Evolutionary conservation across 2,329 filamentous ascomycete genomes (phyloP).

Genomic region (Pestalotiopsis sp.): DNA sequence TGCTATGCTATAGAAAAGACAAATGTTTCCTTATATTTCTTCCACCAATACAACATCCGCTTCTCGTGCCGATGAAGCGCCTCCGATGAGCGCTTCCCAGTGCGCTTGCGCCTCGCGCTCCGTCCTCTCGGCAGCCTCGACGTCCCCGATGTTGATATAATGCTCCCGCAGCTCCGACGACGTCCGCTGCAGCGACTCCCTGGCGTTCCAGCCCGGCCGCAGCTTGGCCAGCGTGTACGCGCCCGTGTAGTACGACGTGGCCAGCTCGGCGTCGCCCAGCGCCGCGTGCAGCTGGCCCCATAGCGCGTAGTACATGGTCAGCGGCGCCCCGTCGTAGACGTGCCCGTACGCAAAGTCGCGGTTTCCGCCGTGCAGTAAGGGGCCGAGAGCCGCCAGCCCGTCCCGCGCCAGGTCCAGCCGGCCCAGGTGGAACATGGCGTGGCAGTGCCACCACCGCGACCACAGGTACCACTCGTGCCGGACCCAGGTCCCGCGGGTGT

Average conservation of each 20-base stretch:
- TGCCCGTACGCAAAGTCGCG: not conserved
- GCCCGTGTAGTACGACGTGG: not conserved
- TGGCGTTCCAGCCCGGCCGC: not conserved
- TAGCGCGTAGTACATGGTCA: not conserved
- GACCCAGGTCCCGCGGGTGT: not conserved
- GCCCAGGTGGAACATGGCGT: not conserved
- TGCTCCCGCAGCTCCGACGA: not conserved
- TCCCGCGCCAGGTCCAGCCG: not conserved
- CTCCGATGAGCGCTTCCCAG: not conserved
- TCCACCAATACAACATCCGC: not conserved
- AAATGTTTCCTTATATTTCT: not conserved
- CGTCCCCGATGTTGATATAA: not conserved
- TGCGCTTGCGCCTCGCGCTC: not conserved
- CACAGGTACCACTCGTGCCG: not conserved
- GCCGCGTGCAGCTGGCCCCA: not conserved
- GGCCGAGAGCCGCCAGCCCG: not conserved
- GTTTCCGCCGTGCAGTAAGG: not conserved
- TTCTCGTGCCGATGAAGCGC: not conserved
- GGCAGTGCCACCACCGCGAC: not conserved
- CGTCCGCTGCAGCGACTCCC: not conserved
- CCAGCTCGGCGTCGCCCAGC: not conserved
- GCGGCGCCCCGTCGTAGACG: not conserved
- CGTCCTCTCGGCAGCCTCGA: not conserved
- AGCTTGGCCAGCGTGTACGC: not conserved
- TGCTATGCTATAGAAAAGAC: not conserved